Evolutionary conservation across 345 rosid genomes (phyloP), one percentile per base, ranked within the genome.

Genomic region (Mangifera indica): DNA sequence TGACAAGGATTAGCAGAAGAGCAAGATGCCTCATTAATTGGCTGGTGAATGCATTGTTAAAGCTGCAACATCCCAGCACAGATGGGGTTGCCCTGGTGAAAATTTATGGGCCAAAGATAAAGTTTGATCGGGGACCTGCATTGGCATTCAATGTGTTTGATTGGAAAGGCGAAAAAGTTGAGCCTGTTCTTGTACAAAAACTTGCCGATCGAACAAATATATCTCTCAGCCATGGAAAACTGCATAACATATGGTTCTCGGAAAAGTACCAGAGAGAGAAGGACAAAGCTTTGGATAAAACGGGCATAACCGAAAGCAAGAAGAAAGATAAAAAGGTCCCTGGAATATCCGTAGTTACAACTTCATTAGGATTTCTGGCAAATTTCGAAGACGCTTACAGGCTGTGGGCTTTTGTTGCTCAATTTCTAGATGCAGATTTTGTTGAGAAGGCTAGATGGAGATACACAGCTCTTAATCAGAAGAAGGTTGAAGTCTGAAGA

Each of bases 401-500:
- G 84, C 84, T 94, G 60, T 94, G 98, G 97, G 77, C 82, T 12
- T 94, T 94, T 63, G 78, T 94, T 79, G 92, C 97, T 67, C 92
- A 76, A 83, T 94, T 94, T 78, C 80, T 88, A 77, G 97, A 94
- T 80, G 91, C 97, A 20, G 97, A 92, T 66, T 92, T 92, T 78
- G 90, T 89, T 70, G 97, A 92, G 82, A 90, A 89, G 78, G 97
- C 91, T 67, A 73, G 86, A 66, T 89, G 88, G 89, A 86, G 92
- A 76, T 87, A 89, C 67, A 87, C 88, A 10, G 85, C 90, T 67
- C 79, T 89, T 62, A 86, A 87, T 78, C 89, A 86, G 80, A 84
- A 87, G 61, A 86, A 81, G 1, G 37, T 87, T 62, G 95, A 87
- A 77, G 85, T 87, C 42, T 89, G 82, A 86, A 57, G 62, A 62